Evolutionary conservation across 2,329 filamentous ascomycete genomes (phyloP), one percentile per base, ranked within the genome.

Genomic region (Neonectria coccinea): DNA sequence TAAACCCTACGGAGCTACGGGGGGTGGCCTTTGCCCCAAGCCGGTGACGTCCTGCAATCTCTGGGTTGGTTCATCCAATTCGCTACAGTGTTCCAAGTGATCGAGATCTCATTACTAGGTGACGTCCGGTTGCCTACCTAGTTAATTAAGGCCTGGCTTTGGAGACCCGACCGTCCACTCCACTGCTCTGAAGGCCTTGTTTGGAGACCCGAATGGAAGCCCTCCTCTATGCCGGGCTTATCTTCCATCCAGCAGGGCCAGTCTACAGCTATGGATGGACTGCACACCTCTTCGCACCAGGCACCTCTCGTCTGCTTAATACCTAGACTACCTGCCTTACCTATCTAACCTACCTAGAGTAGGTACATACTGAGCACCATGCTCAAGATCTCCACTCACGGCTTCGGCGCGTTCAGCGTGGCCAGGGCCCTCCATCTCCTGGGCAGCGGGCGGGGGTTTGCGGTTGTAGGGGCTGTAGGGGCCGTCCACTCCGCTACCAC

Each of bases 61-160:
- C 65, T 59, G 44, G 56, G 60, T 62, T 64, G 64, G 71, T 63
- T 70, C 66, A 59, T 66, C 65, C 69, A 62, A 73, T 73, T 72
- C 66, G 71, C 66, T 62, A 39, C 56, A 60, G 36, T 27, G 66
- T 57, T 58, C 56, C 56, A 29, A 48, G 54, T 68, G 61, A 73
- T 73, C 69, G 60, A 71, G 71, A 73, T 73, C 68, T 64, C 42
- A 36, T 25, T 54, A 36, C 25, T 54, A 47, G 50, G 31, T 64
- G 60, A 62, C 53, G 59, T 59, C 5, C 25, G 6, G 25, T 5
- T 25, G 5, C 25, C 25, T 25, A 25, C 25, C 25, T 61, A 70
- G 29, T 29, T 29, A 29, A 25, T 25, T 31, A 10, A 31, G 60
- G 62, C 60, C 66, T 53, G 56, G 58, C 5, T 59, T 64, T 70